Evolutionary conservation across 2,329 filamentous ascomycete genomes (phyloP).

Genomic region (Alternaria hordeiaustralica): DNA sequence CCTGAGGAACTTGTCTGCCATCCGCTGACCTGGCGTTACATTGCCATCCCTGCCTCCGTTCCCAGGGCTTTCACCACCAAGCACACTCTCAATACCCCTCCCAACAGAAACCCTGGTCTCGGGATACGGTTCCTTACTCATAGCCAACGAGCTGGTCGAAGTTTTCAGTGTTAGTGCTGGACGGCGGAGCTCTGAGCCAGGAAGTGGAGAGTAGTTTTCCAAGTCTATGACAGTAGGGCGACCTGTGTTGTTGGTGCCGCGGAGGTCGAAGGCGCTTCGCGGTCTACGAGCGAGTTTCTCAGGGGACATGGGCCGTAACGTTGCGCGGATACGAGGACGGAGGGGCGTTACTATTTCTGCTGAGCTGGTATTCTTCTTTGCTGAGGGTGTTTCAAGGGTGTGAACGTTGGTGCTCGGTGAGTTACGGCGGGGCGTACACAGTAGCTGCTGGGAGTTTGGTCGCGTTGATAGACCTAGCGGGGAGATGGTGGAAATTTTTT

Average conservation of each 20-base stretch:
- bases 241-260: constrained; percentile 6
- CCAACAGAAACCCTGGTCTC: constrained; percentile 5
- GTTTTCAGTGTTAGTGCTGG: constrained; percentile 7
- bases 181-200: constrained; percentile 12
- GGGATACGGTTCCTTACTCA: constrained; percentile 23
- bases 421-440: constrained; percentile 21
- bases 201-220: background rate
- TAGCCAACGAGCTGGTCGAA: constrained; percentile 21
- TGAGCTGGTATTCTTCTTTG: constrained; percentile 1
- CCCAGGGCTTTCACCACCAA: constrained; percentile 2
- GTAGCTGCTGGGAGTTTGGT: constrained; percentile 27
- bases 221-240: background rate
- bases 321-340: constrained; percentile 23
- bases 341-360: constrained; percentile 3
- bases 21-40: constrained; percentile 38
- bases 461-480: constrained; percentile 2
- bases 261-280: constrained; percentile 44
- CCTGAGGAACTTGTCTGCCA: constrained; percentile 41
- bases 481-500: constrained; percentile 3
- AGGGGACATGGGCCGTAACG: constrained; percentile 23
- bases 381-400: constrained; percentile 3
- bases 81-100: constrained; percentile 17
- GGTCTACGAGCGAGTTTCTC: constrained; percentile 33
- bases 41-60: constrained; percentile 15
- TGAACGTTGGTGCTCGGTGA: constrained; percentile 18